Conservation (phyloP, 495 filamentous ascomycete genomes). For the Penicillium simplicissimum region DNA sequence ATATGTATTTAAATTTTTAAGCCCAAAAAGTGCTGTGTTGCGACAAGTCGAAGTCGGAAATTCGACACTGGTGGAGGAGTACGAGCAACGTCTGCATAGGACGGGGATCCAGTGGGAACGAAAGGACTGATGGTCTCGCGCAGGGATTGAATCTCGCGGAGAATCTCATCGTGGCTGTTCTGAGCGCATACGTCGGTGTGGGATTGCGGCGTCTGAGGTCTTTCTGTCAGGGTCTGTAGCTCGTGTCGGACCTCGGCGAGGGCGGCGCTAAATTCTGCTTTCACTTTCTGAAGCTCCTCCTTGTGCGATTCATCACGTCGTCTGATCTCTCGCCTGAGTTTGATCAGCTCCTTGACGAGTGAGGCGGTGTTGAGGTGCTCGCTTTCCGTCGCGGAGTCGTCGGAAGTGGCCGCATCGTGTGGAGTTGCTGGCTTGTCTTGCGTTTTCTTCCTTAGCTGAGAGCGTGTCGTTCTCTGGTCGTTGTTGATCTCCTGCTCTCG, state of each 20-base stretch:
- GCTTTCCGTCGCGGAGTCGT: conserved; percentile 22
- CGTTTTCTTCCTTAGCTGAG: not conserved
- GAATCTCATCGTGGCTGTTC: conserved; percentile 19
- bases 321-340: conserved; percentile 29
- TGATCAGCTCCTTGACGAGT: conserved; percentile 19
- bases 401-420: conserved; percentile 17
- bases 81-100: conserved; percentile 23
- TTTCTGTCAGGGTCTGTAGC: conserved; percentile 16
- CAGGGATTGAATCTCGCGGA: conserved; percentile 25
- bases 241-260: conserved; percentile 14
- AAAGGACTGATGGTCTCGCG: conserved; percentile 18
- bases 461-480: not conserved
- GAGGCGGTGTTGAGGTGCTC: conserved; percentile 12
- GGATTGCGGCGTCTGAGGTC: conserved; percentile 11
- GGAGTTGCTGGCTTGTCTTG: conserved; percentile 13
- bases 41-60: no score
- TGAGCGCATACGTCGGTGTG: conserved; percentile 11
- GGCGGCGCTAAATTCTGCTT: conserved; percentile 23
- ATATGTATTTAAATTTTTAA: no score
- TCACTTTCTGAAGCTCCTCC: conserved; percentile 21
- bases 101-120: not conserved
- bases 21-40: no score
- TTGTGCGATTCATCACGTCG: conserved; percentile 22
- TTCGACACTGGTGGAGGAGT: conserved; percentile 23
- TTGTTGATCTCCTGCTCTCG: conserved; percentile 7